phyloP scores from a whole-genome alignment of 805 yeast genomes.

The Candida silvatica region DNA sequence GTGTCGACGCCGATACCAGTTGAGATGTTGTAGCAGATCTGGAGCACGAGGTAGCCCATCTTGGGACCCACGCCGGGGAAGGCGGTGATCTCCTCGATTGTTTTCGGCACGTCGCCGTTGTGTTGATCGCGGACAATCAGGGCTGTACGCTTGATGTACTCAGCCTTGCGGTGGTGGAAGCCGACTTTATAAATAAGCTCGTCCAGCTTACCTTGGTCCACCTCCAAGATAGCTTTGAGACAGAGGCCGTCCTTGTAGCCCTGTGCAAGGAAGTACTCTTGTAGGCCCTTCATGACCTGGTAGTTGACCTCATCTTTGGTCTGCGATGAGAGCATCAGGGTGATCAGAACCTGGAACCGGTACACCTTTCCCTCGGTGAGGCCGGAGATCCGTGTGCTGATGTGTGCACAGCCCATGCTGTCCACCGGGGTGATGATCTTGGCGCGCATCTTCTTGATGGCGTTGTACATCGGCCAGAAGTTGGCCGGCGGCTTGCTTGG shows the following conservation, averaged over 20 bases:
- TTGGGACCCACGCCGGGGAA: slow-evolving; percentile 95
- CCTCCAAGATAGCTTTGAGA: slow-evolving; percentile 40
- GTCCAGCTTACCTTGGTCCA: slow-evolving; percentile 53
- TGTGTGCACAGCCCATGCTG: slow-evolving; percentile 72
- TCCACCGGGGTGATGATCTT: slow-evolving; percentile 78
- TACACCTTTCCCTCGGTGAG: slow-evolving; percentile 29
- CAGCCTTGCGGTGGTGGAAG: slow-evolving; percentile 75
- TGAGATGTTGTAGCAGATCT: slow-evolving; percentile 71
- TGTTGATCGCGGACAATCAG: slow-evolving; percentile 39
- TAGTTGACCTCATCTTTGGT: slow-evolving; percentile 85
- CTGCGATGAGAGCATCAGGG: slow-evolving; percentile 84
- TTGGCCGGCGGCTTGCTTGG: slow-evolving; percentile 21
- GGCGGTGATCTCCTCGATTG: slow-evolving; percentile 52
- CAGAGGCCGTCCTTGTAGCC: slow-evolving; percentile 45
- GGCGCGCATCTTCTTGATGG: slow-evolving; percentile 58
- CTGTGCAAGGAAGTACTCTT: slow-evolving; percentile 32
- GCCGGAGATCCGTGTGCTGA: slow-evolving; percentile 36
- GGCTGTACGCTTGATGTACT: slow-evolving; percentile 55
- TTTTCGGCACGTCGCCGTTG: slow-evolving; percentile 65
- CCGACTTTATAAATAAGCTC: slow-evolving; percentile 71
- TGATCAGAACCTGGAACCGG: slow-evolving; percentile 68
- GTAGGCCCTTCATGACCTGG: slow-evolving; percentile 58
- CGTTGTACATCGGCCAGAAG: slow-evolving; percentile 50
- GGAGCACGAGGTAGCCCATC: slow-evolving; percentile 80
- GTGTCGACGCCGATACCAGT: slow-evolving; percentile 93